A percentile compares a stretch with the other conserved stretches of the same genome.
phyloP scores from a whole-genome alignment of 345 rosid species.

The Eucalyptus regnans region DNA sequence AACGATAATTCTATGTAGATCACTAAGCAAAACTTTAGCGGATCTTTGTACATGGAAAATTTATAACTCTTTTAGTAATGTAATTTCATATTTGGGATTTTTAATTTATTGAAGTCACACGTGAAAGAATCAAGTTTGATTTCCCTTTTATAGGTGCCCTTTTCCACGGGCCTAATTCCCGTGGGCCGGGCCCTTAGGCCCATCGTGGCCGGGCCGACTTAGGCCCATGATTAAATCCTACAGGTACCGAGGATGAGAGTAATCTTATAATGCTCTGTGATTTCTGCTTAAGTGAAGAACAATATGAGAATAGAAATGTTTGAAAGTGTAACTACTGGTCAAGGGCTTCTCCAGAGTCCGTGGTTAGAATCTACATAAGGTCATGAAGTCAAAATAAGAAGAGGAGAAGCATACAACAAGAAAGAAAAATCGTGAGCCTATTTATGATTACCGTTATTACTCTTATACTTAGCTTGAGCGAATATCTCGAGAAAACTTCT shows the following conservation, averaged over 20 bases:
- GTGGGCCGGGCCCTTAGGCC: too few relatives aligned
- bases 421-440: neutral
- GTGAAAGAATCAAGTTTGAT: neutral
- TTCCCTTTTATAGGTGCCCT: too few relatives aligned
- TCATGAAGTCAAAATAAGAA: neutral
- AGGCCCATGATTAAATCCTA: too few relatives aligned
- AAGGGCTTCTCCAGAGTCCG: neutral
- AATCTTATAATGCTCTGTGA: neutral
- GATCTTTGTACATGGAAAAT: neutral
- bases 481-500: neutral
- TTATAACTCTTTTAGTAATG: neutral
- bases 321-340: neutral
- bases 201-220: too few relatives aligned
- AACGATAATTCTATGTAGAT: neutral
- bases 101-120: neutral
- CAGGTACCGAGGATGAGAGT: neutral
- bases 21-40: neutral
- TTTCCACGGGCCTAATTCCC: too few relatives aligned
- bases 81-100: neutral
- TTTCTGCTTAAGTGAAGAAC: neutral
- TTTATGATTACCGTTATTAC: neutral
- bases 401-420: neutral
- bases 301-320: neutral
- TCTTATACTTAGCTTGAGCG: neutral
- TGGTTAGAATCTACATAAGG: neutral